These are phyloP conservation scores for Bruguiera sexangula DNA, from an alignment of 345 rosid species.

Conservation along the genomic window DNA sequence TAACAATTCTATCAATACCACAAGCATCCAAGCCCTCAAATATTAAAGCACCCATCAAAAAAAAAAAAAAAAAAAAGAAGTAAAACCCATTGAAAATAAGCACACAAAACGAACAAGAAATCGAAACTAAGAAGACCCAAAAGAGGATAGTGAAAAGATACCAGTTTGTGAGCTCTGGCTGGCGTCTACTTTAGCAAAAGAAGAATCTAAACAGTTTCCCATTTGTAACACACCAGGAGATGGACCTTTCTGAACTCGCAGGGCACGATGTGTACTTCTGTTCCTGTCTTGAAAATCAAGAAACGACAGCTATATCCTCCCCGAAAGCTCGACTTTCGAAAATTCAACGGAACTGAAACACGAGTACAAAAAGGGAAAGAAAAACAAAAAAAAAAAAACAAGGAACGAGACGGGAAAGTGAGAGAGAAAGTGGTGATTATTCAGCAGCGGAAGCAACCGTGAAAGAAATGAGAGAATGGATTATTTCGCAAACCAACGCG, in stretches of 20 bases:
- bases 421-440: too few species aligned
- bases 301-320: neutral
- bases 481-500: neutral
- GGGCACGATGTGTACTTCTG: too few species aligned
- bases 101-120: neutral
- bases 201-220: slow-evolving; percentile 33
- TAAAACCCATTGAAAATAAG: neutral
- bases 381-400: too few species aligned
- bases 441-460: neutral
- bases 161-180: slow-evolving; percentile 8
- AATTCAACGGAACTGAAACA: neutral
- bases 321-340: neutral
- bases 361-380: too few species aligned
- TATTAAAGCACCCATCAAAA: neutral
- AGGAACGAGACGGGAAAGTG: neutral
- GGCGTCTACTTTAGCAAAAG: slow-evolving; percentile 22
- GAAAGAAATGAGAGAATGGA: neutral
- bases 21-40: neutral
- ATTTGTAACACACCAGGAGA: neutral
- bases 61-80: neutral
- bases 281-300: neutral
- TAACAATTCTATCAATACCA: neutral
- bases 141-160: neutral
- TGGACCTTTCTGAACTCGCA: too few species aligned
- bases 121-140: neutral